Base-by-base conservation (phyloP, 495 filamentous ascomycete genomes). In the Corynascus novoguineensis region DNA sequence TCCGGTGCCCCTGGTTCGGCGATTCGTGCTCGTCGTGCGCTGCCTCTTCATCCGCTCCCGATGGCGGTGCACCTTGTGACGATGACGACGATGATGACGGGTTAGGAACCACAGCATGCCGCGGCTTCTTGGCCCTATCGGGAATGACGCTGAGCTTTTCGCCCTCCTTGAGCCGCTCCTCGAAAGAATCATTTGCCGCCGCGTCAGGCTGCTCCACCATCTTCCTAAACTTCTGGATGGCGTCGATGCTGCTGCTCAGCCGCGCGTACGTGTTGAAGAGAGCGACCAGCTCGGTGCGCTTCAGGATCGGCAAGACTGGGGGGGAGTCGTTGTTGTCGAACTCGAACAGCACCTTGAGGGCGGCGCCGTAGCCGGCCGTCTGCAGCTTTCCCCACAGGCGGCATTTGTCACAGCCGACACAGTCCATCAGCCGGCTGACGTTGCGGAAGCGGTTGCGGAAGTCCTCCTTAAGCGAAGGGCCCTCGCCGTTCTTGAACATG, bases 371-470 rank as follows among this genome's bases (percentile, higher is more conserved):
- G 15, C 93, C 93, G 19, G 87, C 88, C 6, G 90, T 93, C 69
- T 98, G 93, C n/a, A 98, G 71, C 71, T 97, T 98, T 48, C 93
- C 93, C 95, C 93, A 98, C 3, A 98, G 83, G 15, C 93, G 84
- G 73, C 93, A 98, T 74, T 98, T 98, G 75, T 98, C 93, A 72
- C 93, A 98, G 21, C 93, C 93, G 15, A 97, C 93, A 70, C 93
- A 98, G 73, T 98, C 93, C 93, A 98, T 98, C 63, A 97, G 75
- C 21, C 93, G 83, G 61, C 86, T 91, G 51, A 98, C 90, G 61
- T 98, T 98, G 61, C 93, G 82, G 81, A 98, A 97, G 14, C 93
- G 88, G 68, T 95, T 92, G 62, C 89, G 86, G 80, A 98, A 98
- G 67, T 98, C 93, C 68, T 97, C 95, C 68, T 97, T 97, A 35